Percentiles rank a stretch among this genome's conserved stretches.
Evolutionary conservation across 768 basidiomycete species (phyloP).

Genomic region (Daedaleopsis nitida): DNA sequence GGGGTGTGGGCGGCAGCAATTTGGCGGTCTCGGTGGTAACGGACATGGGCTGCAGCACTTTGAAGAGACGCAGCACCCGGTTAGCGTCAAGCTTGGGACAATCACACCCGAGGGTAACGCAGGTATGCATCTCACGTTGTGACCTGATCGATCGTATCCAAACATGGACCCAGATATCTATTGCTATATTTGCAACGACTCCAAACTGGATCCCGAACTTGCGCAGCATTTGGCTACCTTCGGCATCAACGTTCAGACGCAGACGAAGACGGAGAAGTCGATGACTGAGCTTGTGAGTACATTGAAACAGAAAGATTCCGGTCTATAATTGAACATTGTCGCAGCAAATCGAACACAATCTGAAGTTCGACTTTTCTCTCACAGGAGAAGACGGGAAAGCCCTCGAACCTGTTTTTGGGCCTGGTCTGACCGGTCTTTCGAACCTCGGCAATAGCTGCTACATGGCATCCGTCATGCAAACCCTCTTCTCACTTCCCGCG

Average conservation of each 20-base stretch:
- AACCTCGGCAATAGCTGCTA: constrained; percentile 99
- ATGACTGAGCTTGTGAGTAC: constrained; percentile 87
- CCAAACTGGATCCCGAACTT: constrained; percentile 76
- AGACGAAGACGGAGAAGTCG: constrained; percentile 92
- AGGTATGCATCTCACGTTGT: constrained; percentile 50
- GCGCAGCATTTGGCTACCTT: constrained; percentile 74
- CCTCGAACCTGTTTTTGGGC: constrained; percentile 85
- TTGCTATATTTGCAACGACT: constrained; percentile 90
- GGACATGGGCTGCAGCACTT: constrained; percentile 88
- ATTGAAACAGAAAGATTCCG: background rate
- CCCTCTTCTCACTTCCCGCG: constrained; percentile 74
- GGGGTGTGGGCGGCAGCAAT: constrained; percentile 87
- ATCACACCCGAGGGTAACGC: constrained; percentile 94
- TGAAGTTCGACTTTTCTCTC: constrained; percentile 92
- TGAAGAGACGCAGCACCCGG: constrained; percentile 67
- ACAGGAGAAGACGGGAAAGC: constrained; percentile 85
- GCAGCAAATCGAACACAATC: constrained; percentile 95
- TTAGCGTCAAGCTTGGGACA: constrained; percentile 93
- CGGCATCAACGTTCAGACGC: constrained; percentile 81
- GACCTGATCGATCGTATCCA: background rate
- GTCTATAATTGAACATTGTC: background rate
- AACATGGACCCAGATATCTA: constrained; percentile 67
- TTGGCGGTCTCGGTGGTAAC: constrained; percentile 81
- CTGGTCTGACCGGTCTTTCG: constrained; percentile 83
- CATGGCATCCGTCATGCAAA: constrained; percentile 93